phyloP scores from a whole-genome alignment of 2,329 filamentous ascomycete species.

The Sclerotinia borealis region DNA sequence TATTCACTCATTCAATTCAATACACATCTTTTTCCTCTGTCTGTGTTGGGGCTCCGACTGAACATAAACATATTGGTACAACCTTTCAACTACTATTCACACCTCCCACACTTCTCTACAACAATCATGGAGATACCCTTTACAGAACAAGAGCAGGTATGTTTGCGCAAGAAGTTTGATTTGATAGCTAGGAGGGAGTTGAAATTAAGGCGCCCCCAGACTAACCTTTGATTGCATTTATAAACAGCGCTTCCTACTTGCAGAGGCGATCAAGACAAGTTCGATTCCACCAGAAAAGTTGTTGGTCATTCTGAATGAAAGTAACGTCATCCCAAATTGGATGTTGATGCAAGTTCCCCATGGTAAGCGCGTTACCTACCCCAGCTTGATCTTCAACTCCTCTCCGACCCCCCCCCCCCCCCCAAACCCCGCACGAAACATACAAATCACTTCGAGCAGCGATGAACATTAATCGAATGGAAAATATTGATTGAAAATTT shows the following conservation, averaged over 20 bases:
- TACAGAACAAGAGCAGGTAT: slow-evolving; percentile 31
- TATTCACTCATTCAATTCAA: slow-evolving; percentile 12
- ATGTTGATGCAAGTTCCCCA: slow-evolving; percentile 43
- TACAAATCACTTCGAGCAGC: neutral
- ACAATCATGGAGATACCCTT: slow-evolving; percentile 26
- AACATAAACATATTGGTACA: neutral
- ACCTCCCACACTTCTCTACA: neutral
- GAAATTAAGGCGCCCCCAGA: slow-evolving; percentile 16
- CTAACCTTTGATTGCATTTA: slow-evolving; percentile 16
- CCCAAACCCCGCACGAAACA: neutral
- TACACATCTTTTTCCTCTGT: neutral
- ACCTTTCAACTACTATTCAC: neutral
- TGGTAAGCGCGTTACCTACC: slow-evolving; percentile 36
- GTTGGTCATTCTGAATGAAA: slow-evolving; percentile 36
- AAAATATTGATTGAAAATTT: neutral
- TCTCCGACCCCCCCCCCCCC: slow-evolving; percentile 1
- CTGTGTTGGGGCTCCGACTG: neutral
- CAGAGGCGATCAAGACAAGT: slow-evolving; percentile 45
- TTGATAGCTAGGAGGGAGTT: neutral
- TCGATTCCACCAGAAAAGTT: slow-evolving; percentile 40
- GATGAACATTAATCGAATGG: neutral
- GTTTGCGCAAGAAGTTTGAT: slow-evolving; percentile 14
- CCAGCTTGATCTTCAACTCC: slow-evolving; percentile 15
- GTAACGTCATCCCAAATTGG: slow-evolving; percentile 41
- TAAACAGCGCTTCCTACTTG: slow-evolving; percentile 38